Evolutionary conservation across 179 eudicot genomes (phyloP), one percentile per base, ranked within the genome.

Genomic region (Heliamphora pulchella): DNA sequence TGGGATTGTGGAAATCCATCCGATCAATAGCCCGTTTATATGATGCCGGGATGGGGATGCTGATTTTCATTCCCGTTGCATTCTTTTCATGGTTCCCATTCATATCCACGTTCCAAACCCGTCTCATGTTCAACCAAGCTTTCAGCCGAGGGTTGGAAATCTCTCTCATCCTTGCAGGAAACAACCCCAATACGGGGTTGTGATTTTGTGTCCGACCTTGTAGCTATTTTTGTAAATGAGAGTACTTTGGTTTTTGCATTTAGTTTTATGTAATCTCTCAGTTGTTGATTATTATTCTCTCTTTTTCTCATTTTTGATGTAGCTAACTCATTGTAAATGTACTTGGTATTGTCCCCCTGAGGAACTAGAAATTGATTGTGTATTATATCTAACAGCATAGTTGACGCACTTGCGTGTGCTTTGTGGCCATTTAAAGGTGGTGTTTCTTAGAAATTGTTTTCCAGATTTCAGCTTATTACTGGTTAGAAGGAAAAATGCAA

Each of bases 51-150:
- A 96, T 94, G 98, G 99, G 99, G 20, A 94, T 96, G 91, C 72
- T 94, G n/a, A 87, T 96, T 62, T 94, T 96, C 87, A 86, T 96
- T 59, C 99, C 99, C 0, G 86, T 96, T 62, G 99, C 99, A 43
- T 81, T 96, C 8, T 89, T 86, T 80, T 92, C 97, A 63, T 96
- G 99, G 99, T 94, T 96, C 80, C 99, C 99, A 0, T 94, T 96
- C 54, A 82, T 90, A 13, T 96, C 99, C 6, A 96, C 98, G 15
- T 96, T 96, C 90, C 99, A 96, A 88, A 94, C 99, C 41, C 88
- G 98, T 72, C 96, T 96, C 59, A 92, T 96, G 99, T 96, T 92
- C 90, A 94, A 96, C 86, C 99, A 96, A 86, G 99, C 99, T 0
- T 96, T 94, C 84, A 96, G 99, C 81, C 86, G 98, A 61, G 98